Conservation (phyloP, 192 early-diverging fungal genomes). For the Coemansia sp. region DNA sequence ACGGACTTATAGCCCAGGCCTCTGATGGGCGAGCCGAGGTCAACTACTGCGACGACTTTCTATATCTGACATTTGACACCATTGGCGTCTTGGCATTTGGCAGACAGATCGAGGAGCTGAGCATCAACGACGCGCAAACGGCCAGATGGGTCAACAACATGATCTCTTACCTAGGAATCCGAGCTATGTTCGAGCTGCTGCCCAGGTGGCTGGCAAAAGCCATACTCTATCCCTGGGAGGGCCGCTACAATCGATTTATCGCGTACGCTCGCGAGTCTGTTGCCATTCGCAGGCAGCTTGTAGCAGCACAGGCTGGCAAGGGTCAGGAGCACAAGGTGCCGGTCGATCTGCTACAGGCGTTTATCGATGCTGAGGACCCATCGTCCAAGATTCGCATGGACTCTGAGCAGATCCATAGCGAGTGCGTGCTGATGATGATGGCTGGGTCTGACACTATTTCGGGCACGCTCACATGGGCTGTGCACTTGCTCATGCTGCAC, state of each 20-base stretch:
- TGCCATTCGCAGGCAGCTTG: constrained; percentile 9
- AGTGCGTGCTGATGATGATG: constrained; percentile 47
- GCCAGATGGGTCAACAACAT: constrained; percentile 44
- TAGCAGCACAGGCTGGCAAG: background rate
- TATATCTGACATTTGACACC: constrained; percentile 43
- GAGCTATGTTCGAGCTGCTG: constrained; percentile 38
- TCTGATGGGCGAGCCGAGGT: constrained; percentile 28
- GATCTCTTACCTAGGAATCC: constrained; percentile 37
- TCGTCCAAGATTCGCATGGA: constrained; percentile 46
- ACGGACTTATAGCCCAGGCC: constrained; percentile 18
- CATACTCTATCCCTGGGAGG: constrained; percentile 30
- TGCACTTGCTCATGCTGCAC: constrained; percentile 41
- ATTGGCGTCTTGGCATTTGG: constrained; percentile 49
- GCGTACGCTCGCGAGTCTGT: constrained; percentile 39
- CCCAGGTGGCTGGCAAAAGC: constrained; percentile 17
- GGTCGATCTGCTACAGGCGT: constrained; percentile 46
- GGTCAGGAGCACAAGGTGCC: constrained; percentile 9
- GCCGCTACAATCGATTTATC: constrained; percentile 30
- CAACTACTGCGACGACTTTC: constrained; percentile 47
- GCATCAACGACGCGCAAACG: constrained; percentile 21
- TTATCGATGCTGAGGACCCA: constrained; percentile 54
- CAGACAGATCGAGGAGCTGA: constrained; percentile 33
- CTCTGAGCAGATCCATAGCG: constrained; percentile 43
- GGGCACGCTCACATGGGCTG: constrained; percentile 36
- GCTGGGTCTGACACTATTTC: constrained; percentile 50